Evolutionary conservation across 2,329 filamentous ascomycete genomes (phyloP), one percentile per base, ranked within the genome.

Genomic region (Tolypocladium nubicola): DNA sequence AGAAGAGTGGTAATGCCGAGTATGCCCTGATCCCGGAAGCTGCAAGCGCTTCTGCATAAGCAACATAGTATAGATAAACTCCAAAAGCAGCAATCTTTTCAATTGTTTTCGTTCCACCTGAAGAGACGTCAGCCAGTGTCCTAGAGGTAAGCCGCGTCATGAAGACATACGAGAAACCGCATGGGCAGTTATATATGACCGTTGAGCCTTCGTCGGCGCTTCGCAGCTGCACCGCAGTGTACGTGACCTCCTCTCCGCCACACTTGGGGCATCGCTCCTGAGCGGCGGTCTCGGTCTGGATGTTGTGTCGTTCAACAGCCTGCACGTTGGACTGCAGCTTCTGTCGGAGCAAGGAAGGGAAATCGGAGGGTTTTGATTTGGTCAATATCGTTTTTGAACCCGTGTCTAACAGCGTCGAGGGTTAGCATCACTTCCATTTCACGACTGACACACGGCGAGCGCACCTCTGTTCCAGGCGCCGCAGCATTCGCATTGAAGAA

Each of bases 121-220:
- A 11, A 53, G 45, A 52, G 58, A 55, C 9, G 57, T 52, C 10
- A 52, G 47, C 10, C 10, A 21, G 11, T 13, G n/a, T 19, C 30
- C 6, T n/a, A 16, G 30, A 2, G 19, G 6, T 52, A 37, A 21
- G 19, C 30, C 19, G 59, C 35, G 13, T 30, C 38, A 33, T n/a
- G 33, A 23, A 6, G 40, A 72, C 85, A 65, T 82, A 92, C 87
- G 88, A 92, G 73, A 90, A 78, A 59, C 90, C 89, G 70, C 92
- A 97, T 58, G 91, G 85, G 74, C 92, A 97, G 59, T 81, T 87
- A 74, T 90, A 96, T 68, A 97, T 95, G 56, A 96, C 84, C 0
- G 93, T 97, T 62, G 87, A 90, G 60, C 94, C 94, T 83, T 97
- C 93, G 71, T 99, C 94, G 56, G 93, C 94, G 77, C 91, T 86